Conservation (phyloP, 2,329 filamentous ascomycete genomes). For the Penicillium polonicum region DNA sequence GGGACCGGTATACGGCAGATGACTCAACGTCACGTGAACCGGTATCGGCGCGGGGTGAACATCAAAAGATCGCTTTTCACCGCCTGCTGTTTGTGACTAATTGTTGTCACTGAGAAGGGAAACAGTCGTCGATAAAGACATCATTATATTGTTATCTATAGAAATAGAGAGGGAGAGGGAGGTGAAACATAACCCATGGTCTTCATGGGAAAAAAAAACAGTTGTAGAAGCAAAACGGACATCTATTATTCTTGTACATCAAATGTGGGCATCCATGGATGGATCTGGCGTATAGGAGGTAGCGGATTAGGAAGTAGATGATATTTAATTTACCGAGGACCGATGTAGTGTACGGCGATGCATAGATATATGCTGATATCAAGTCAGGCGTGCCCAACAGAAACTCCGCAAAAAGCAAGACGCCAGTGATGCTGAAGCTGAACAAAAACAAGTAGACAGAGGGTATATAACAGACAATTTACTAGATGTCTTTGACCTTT, state of each 20-base stretch:
- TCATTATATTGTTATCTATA: neutral
- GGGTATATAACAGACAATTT: constrained; percentile 9
- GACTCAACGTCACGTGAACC: constrained; percentile 29
- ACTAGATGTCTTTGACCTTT: constrained; percentile 36
- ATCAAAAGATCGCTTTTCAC: neutral
- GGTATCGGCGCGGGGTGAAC: constrained; percentile 27
- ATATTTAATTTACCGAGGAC: constrained; percentile 1
- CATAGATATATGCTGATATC: constrained; percentile 7
- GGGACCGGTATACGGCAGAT: constrained; percentile 21
- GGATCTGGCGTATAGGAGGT: neutral
- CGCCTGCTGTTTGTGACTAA: neutral
- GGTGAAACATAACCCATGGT: no score
- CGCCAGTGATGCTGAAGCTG: constrained; percentile 23
- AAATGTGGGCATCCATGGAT: neutral
- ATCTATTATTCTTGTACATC: neutral
- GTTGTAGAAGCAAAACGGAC: neutral
- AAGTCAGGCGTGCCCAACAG: constrained; percentile 7
- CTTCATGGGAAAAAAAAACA: no score
- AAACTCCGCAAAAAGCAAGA: constrained; percentile 16
- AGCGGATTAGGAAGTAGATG: neutral
- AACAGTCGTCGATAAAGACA: neutral
- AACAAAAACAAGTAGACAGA: constrained; percentile 9
- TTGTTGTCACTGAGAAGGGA: neutral
- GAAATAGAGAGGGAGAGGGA: no score
- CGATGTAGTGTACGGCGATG: neutral